phyloP scores from a whole-genome alignment of 768 basidiomycete species.

The Megacollybia marginata region DNA sequence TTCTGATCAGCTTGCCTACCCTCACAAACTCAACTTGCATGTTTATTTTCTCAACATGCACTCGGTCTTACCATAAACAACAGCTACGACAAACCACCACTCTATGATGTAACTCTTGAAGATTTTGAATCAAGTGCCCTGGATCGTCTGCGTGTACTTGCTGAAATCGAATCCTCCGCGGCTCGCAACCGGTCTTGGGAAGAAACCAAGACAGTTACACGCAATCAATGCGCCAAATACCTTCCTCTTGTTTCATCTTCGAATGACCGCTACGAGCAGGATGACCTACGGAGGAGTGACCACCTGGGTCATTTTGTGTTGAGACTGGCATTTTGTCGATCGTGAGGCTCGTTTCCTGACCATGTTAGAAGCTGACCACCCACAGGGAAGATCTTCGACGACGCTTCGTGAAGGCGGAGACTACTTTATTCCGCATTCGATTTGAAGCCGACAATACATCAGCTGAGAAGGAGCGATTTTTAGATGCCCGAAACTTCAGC shows the following conservation, averaged over 20 bases:
- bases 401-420: conserved; percentile 87
- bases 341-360: conserved; percentile 49
- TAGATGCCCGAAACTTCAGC: conserved; percentile 55
- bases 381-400: conserved; percentile 81
- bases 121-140: conserved; percentile 92
- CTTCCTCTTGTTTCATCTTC: conserved; percentile 59
- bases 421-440: conserved; percentile 73
- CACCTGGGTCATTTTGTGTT: conserved; percentile 92
- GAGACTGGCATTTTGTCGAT: conserved; percentile 90
- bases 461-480: conserved; percentile 57
- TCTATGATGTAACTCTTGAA: conserved; percentile 86
- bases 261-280: conserved; percentile 37
- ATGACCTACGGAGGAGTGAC: conserved; percentile 71
- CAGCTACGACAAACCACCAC: conserved; percentile 84
- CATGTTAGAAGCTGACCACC: conserved; percentile 1
- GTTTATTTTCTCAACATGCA: conserved; percentile 12
- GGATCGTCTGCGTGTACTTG: conserved; percentile 78
- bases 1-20: conserved; percentile 32
- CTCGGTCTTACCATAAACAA: conserved; percentile 5
- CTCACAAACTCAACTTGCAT: conserved; percentile 76
- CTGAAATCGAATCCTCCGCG: conserved; percentile 86
- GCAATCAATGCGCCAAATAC: conserved; percentile 63
- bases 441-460: conserved; percentile 54
- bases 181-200: conserved; percentile 79
- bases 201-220: conserved; percentile 62